Evolutionary conservation across 495 filamentous ascomycete genomes (phyloP).

Genomic region (Aspergillus incahuasiensis): DNA sequence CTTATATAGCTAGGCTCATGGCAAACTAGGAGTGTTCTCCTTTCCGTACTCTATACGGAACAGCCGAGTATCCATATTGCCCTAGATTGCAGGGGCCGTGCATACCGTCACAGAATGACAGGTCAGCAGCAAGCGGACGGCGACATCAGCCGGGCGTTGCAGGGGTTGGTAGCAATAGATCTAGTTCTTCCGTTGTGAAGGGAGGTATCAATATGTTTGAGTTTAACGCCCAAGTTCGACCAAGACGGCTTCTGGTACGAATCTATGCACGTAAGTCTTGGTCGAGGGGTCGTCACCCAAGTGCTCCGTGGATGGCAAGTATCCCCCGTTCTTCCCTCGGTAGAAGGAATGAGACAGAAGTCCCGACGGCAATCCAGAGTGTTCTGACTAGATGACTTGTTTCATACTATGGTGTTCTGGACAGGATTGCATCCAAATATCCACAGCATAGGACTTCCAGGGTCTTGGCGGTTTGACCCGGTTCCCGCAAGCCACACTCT

Average conservation of each 20-base stretch:
- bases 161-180: conserved; percentile 2
- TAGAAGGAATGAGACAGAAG: background rate
- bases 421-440: background rate
- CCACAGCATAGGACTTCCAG: background rate
- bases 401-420: background rate
- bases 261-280: background rate
- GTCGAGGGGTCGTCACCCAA: no score
- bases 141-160: background rate
- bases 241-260: background rate
- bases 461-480: background rate
- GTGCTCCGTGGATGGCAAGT: no score
- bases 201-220: background rate
- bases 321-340: background rate
- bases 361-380: background rate
- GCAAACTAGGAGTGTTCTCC: background rate
- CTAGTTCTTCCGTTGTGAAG: conserved; percentile 2
- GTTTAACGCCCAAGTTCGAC: background rate
- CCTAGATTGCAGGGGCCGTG: conserved; percentile 1
- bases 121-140: background rate
- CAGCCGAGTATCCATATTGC: background rate
- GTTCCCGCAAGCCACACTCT: background rate
- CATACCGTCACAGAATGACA: background rate
- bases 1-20: background rate
- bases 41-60: conserved; percentile 1
- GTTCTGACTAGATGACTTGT: background rate